phyloP scores from a whole-genome alignment of 768 basidiomycete species.

The Holtermanniella nyarrowii region DNA sequence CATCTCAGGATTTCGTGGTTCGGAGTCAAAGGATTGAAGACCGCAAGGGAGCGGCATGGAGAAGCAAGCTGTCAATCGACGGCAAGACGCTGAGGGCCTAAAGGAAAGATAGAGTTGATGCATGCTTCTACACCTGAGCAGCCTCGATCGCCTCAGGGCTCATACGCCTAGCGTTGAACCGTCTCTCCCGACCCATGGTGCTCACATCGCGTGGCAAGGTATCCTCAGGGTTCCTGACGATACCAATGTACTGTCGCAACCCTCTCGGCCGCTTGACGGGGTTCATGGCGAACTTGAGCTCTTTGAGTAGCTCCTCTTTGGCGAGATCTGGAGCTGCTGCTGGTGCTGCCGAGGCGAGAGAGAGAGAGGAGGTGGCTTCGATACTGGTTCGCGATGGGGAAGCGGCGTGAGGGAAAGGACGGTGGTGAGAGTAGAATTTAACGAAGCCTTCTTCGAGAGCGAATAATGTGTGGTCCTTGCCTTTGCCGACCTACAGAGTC shows the following conservation, averaged over 20 bases:
- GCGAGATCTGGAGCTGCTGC: constrained; percentile 10
- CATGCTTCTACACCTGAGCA: no score
- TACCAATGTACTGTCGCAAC: constrained; percentile 49
- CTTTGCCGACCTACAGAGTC: constrained; percentile 65
- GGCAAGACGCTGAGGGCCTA: no score
- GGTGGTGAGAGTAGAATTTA: constrained; percentile 60
- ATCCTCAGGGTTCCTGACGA: constrained; percentile 73
- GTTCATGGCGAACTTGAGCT: constrained; percentile 49
- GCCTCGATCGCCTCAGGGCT: background rate
- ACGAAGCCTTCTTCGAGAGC: constrained; percentile 84
- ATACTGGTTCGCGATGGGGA: background rate
- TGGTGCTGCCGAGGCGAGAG: constrained; percentile 9
- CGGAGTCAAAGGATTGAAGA: no score
- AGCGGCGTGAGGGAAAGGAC: constrained; percentile 17
- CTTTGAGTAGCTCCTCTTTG: constrained; percentile 49
- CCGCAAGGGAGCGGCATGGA: no score
- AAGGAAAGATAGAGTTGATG: no score
- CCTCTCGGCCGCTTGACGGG: constrained; percentile 32
- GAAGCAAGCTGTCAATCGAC: no score
- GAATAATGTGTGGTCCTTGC: constrained; percentile 89
- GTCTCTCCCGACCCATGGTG: constrained; percentile 65
- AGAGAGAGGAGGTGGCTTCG: background rate
- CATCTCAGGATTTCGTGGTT: no score
- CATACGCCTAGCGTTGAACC: constrained; percentile 47
- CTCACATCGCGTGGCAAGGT: constrained; percentile 73